phyloP scores from a whole-genome alignment of 2,329 filamentous ascomycete species.

The Neofusicoccum umdonicola region DNA sequence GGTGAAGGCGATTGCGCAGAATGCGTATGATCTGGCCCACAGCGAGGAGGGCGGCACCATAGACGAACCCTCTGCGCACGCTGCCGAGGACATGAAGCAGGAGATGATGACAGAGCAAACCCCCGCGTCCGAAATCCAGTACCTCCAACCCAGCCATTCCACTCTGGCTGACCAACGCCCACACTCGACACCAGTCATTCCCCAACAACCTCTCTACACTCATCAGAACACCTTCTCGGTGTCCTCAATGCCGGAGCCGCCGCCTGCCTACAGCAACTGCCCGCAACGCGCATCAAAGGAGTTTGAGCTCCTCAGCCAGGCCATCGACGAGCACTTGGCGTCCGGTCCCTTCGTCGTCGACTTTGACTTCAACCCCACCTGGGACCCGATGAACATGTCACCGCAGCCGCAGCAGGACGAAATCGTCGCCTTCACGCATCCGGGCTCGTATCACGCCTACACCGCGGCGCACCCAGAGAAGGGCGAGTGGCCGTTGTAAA shows the following conservation, averaged over 20 bases:
- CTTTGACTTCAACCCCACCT: slow-evolving; percentile 7
- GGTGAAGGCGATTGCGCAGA: slow-evolving; percentile 56
- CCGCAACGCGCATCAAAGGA: neutral
- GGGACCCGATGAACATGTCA: slow-evolving; percentile 5
- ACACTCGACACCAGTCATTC: neutral
- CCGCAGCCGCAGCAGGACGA: neutral
- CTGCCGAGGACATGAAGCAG: neutral
- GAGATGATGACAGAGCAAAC: neutral
- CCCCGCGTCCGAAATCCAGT: neutral
- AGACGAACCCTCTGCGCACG: neutral
- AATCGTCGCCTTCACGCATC: slow-evolving; percentile 15
- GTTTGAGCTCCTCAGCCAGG: slow-evolving; percentile 2
- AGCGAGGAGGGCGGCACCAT: neutral
- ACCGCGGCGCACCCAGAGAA: slow-evolving; percentile 3
- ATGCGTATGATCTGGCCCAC: slow-evolving; percentile 55
- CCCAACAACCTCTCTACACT: neutral
- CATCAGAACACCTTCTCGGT: neutral
- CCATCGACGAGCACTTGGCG: slow-evolving; percentile 5
- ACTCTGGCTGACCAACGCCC: neutral
- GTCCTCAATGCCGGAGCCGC: neutral
- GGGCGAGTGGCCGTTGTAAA: neutral
- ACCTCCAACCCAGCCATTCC: neutral
- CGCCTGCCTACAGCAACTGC: neutral
- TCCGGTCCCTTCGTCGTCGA: slow-evolving; percentile 8
- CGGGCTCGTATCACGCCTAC: slow-evolving; percentile 14